Evolutionary conservation across 768 basidiomycete genomes (phyloP).

Genomic region (Austroboletus eburneus): DNA sequence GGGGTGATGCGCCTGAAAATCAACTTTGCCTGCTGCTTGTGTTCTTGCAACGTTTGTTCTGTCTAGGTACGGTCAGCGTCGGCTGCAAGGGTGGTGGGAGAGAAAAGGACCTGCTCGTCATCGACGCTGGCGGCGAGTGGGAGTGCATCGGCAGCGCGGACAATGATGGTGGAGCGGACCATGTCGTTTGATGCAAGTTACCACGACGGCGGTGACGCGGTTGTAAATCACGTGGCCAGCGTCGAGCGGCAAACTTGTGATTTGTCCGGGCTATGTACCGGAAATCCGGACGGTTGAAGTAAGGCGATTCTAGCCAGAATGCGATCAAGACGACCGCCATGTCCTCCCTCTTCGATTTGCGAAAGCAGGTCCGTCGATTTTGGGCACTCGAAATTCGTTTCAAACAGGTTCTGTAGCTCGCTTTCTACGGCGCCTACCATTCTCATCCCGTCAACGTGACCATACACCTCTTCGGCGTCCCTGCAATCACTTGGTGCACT

Average conservation of each 20-base stretch:
- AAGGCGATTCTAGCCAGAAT: too few species aligned
- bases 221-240: constrained; percentile 11
- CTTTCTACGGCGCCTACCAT: constrained; percentile 94
- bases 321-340: constrained; percentile 28
- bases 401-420: constrained; percentile 47
- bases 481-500: constrained; percentile 72
- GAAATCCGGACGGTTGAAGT: too few species aligned
- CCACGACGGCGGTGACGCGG: not conserved
- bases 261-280: too few species aligned
- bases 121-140: constrained; percentile 95
- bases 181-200: constrained; percentile 38
- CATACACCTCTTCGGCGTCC: constrained; percentile 86
- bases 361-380: constrained; percentile 54
- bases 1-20: constrained; percentile 92
- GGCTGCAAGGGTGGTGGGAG: too few species aligned
- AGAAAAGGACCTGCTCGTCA: constrained; percentile 69
- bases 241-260: too few species aligned
- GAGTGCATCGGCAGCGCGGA: constrained; percentile 79
- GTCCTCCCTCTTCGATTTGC: constrained; percentile 56
- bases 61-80: constrained; percentile 50
- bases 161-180: constrained; percentile 86
- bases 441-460: constrained; percentile 74
- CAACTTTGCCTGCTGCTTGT: constrained; percentile 97
- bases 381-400: constrained; percentile 3
- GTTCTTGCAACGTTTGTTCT: constrained; percentile 89